Base-by-base conservation (phyloP, 2,329 filamentous ascomycete genomes). In the Ceratocystis harringtonii region DNA sequence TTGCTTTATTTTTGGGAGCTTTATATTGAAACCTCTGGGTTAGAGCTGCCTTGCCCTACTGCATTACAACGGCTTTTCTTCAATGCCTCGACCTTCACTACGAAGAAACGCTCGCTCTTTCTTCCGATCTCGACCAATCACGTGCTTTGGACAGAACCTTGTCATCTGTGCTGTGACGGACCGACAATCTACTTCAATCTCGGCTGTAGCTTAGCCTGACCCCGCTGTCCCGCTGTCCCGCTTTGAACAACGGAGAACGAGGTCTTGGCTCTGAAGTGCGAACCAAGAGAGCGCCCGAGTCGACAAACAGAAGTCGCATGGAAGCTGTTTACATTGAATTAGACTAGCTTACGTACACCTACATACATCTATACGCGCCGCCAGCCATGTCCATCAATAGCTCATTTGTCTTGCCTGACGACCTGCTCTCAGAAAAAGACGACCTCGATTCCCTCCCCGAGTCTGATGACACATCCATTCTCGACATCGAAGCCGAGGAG, bases 381-480 rank as follows among this genome's bases (percentile, higher is more conserved):
- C 12, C 36, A 41, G 36, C 19, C 22, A 62, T 67, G 63, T 57
- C 76, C 63, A 68, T 72, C 65, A 74, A 77, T 73, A 76, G 80
- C 69, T 80, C 81, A 68, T 79, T 79, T 74, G 73, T 82, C 72
- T 75, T 85, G 69, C 75, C 78, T 68, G 79, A 81, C 69, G 71
- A 73, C 66, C 74, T 76, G 19, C 70, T 76, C 44, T 77, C 78
- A 62, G 75, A 84, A 66, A 76, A 80, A 65, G 81, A 84, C 69
- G 83, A 86, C 5, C 71, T 86, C 70, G 83, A 85, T 73, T 86
- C 84, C 64, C 79, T 88, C 25, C 84, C 85, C 25, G 77, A 80
- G 61, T 81, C 81, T 19, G 82, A 79, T 69, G 63, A 65, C 17
- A 76, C 77, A 68, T 75, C 77, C 61, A 76, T 77, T 55, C 70